Evolutionary conservation across 805 yeast species (phyloP), one percentile per base, ranked within the genome.

Genomic region (Metschnikowia peoriensis): DNA sequence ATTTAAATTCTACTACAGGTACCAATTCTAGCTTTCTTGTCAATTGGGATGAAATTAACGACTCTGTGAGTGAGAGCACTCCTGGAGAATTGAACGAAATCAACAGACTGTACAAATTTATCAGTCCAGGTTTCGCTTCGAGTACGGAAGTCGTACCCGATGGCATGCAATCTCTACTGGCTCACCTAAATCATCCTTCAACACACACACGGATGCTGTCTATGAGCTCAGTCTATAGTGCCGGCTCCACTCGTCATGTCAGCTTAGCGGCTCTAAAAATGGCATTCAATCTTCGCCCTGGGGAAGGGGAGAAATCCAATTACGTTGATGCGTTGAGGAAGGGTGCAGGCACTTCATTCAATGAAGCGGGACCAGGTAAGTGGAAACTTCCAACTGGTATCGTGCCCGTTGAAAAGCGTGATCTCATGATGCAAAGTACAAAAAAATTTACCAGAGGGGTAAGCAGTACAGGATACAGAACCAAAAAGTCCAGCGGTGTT

Each of bases 311-410:
- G 46, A 64, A 70, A 43, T 80, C 85, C 0, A 63, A 64, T n/a
- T 83, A 83, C 59, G 82, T 83, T 28, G 68, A 70, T 40, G 58
- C 71, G 16, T 59, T 80, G 46, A 64, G 83, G 42, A 61, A 71
- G 44, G 73, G 66, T 54, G 71, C 80, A 7, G 80, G 82, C 4
- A 78, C 83, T 0, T 70, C 87, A 12, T 76, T 68, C 58, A 73
- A 79, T 51, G 78, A 79, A 47, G 66, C 73, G 1, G 70, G 76
- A 1, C 81, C 84, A 0, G 71, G 71, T 0, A 67, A 69, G 45
- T 74, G 80, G 80, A 77, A 75, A 40, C 65, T 81, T 29, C 86
- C 86, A 0, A 72, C 77, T n/a, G 85, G 84, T 7, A 81, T 82
- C 16, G 62, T 78, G 41, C 83, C 83, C 17, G 64, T 72, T 22